Conservation (phyloP, 1,139 yeast genomes). For the Pichia sp. region DNA sequence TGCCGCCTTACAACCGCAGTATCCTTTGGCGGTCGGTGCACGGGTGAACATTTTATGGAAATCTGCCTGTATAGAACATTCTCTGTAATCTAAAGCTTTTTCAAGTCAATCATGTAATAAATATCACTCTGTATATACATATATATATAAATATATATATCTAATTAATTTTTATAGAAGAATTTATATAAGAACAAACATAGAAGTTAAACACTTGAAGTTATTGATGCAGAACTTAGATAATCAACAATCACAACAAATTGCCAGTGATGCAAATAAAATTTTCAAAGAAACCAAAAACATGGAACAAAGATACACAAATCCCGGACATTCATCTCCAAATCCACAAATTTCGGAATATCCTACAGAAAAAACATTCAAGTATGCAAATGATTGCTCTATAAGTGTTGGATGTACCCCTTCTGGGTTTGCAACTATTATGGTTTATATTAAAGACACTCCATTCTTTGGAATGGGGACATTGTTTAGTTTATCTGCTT, state of each 20-base stretch:
- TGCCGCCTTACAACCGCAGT: background rate
- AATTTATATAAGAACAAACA: too few species aligned
- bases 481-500: conserved; percentile 13
- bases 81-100: too few species aligned
- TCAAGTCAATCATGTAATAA: too few species aligned
- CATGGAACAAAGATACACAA: background rate
- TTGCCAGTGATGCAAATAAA: background rate
- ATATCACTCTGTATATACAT: too few species aligned
- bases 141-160: too few species aligned
- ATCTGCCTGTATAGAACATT: too few species aligned
- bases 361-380: conserved; percentile 16
- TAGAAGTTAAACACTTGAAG: too few species aligned
- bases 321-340: too few species aligned
- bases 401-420: conserved; percentile 18
- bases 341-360: background rate
- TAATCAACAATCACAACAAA: too few species aligned
- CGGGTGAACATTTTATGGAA: too few species aligned
- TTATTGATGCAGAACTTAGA: too few species aligned
- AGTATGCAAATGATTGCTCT: conserved; percentile 20
- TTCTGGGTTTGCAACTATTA: conserved; percentile 18
- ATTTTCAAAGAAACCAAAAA: conserved; percentile 2
- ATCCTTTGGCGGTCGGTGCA: background rate
- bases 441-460: conserved; percentile 20
- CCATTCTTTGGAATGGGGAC: conserved; percentile 22
- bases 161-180: too few species aligned